A percentile compares a stretch with the other conserved stretches of the same genome.
phyloP scores from a whole-genome alignment of 176 grass and related monocot species.

The Oropetium thomaeum region DNA sequence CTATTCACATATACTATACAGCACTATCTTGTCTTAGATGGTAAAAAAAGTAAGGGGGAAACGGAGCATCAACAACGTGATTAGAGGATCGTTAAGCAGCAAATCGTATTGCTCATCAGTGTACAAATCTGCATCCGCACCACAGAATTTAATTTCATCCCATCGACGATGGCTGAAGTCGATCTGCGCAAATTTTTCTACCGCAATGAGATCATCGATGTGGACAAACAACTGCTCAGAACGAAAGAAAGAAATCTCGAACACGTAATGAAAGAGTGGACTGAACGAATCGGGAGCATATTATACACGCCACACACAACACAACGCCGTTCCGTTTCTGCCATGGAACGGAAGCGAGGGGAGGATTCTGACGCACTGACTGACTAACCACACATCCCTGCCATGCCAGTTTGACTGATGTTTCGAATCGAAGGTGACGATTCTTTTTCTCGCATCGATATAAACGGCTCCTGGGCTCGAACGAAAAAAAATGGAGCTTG shows the following conservation, averaged over 20 bases:
- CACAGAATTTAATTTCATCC: neutral
- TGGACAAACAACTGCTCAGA: neutral
- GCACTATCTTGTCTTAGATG: too few relatives aligned
- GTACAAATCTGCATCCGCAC: too few relatives aligned
- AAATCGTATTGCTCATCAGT: too few relatives aligned
- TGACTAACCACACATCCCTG: neutral
- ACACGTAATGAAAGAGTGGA: neutral
- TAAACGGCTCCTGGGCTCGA: neutral
- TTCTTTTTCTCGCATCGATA: neutral
- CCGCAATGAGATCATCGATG: neutral
- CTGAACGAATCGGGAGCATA: neutral
- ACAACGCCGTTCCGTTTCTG: neutral
- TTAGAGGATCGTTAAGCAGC: too few relatives aligned
- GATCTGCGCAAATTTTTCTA: neutral
- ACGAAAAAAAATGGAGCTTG: neutral
- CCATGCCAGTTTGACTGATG: neutral
- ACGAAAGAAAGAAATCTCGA: neutral
- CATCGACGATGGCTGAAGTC: neutral
- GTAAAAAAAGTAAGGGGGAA: too few relatives aligned
- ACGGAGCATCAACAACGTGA: too few relatives aligned
- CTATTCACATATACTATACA: too few relatives aligned
- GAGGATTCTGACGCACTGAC: neutral
- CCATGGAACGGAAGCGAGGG: neutral
- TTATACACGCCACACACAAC: neutral
- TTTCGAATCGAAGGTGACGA: too few relatives aligned